phyloP scores from a whole-genome alignment of 768 basidiomycete genomes.

The Naganishia kalamii region DNA sequence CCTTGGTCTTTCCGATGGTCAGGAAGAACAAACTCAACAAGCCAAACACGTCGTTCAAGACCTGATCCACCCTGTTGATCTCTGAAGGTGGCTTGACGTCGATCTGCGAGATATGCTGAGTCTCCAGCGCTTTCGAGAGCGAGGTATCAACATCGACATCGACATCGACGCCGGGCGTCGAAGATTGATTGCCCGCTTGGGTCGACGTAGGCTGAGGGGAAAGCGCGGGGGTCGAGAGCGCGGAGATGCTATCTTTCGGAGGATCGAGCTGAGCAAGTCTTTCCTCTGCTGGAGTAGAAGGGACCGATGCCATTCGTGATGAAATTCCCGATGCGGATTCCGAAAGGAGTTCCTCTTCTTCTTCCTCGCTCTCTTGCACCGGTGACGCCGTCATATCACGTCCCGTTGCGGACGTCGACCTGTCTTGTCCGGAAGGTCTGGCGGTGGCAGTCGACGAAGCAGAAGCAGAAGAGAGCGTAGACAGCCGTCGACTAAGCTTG shows the following conservation, averaged over 20 bases:
- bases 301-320: constrained; percentile 7
- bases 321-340: constrained; percentile 14
- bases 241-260: not conserved
- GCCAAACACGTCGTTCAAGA: constrained; percentile 90
- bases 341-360: constrained; percentile 9
- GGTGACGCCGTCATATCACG: constrained; percentile 14
- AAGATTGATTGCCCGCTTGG: not conserved
- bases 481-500: constrained; percentile 8
- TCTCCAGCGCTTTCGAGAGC: constrained; percentile 1
- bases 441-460: constrained; percentile 3
- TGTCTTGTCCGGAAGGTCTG: not conserved
- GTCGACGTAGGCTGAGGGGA: constrained; percentile 14
- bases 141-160: constrained; percentile 8
- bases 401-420: not conserved
- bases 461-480: constrained; percentile 2
- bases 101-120: constrained; percentile 17
- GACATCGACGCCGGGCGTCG: constrained; percentile 6
- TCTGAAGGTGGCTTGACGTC: constrained; percentile 31
- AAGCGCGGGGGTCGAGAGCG: constrained; percentile 7
- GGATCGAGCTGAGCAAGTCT: constrained; percentile 1
- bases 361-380: constrained; percentile 6
- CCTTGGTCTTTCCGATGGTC: constrained; percentile 91
- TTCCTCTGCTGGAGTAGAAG: constrained; percentile 18
- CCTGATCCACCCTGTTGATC: constrained; percentile 82
- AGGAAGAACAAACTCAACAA: constrained; percentile 94